phyloP scores from a whole-genome alignment of 768 basidiomycete genomes.

The Glaciozyma antarctica region DNA sequence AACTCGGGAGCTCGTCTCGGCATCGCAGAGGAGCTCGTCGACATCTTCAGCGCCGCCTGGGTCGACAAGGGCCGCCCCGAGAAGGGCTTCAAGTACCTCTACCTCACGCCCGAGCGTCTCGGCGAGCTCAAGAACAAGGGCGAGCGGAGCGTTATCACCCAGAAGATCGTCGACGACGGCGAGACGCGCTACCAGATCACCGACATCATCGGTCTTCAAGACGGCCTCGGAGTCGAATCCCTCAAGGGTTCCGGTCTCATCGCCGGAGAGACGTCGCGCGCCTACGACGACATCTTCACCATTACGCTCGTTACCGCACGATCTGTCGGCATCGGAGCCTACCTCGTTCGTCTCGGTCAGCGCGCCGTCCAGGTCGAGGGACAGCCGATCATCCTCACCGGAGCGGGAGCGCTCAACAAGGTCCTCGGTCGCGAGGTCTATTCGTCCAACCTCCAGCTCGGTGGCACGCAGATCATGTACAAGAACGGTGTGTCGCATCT shows the following conservation, averaged over 20 bases:
- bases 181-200: constrained; percentile 89
- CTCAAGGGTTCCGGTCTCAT: constrained; percentile 94
- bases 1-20: constrained; percentile 98
- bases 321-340: constrained; percentile 97
- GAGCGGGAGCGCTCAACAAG: constrained; percentile 93
- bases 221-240: constrained; percentile 93
- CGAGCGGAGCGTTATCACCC: constrained; percentile 62
- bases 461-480: constrained; percentile 99
- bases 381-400: constrained; percentile 97
- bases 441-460: constrained; percentile 94
- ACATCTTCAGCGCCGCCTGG: constrained; percentile 86
- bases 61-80: constrained; percentile 69
- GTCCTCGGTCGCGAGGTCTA: constrained; percentile 98
- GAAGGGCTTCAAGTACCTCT: constrained; percentile 92
- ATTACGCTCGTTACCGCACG: constrained; percentile 97
- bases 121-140: constrained; percentile 83
- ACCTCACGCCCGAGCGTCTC: constrained; percentile 84
- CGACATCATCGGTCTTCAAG: constrained; percentile 91
- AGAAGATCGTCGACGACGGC: constrained; percentile 73
- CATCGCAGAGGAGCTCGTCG: constrained; percentile 80
- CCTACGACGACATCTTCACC: constrained; percentile 99
- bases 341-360: constrained; percentile 94
- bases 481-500: constrained; percentile 99
- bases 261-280: constrained; percentile 94
- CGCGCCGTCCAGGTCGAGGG: constrained; percentile 98